Evolutionary conservation across 495 filamentous ascomycete genomes (phyloP), one percentile per base, ranked within the genome.

Genomic region (Xylaria telfairii): DNA sequence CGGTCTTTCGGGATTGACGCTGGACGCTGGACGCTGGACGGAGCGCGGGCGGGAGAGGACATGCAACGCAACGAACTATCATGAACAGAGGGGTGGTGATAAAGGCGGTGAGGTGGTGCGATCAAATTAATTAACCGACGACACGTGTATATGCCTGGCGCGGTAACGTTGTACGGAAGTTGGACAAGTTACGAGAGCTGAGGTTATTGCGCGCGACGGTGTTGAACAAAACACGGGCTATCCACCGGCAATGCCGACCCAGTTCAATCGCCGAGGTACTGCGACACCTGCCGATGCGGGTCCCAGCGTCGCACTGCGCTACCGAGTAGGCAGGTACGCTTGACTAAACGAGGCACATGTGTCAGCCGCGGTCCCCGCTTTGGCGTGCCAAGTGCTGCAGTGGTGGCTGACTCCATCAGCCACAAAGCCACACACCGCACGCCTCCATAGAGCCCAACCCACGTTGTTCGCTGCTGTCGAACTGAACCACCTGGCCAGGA

Each of bases 351-450:
- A 8, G 37, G 34, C 34, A 41, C 3, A 62, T 62, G n/a, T 42
- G 59, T 62, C 59, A 42, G 59, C 59, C 34, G 24, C 24, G 0
- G 12, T 30, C 12, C 15, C 47, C 47, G 19, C 28, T n/a, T 30
- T 17, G n/a, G n/a, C 26, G 12, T 42, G 59, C 59, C 59, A 62
- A 62, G 59, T 32, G 37, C 37, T 41, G 59, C 59, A 62, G 4
- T 41, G 37, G 21, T 24, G 59, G 59, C 59, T 42, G n/a, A 62
- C 37, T 19, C 17, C 9, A 62, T 42, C 59, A 62, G 59, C 59
- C 59, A 62, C 59, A 62, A 32, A 62, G 37, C 59, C 34, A 62
- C 34, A 62, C 34, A 59, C 28, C 28, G 37, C 37, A 62, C n/a
- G 6, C 59, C 8, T 59, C 56, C 32, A 59, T 32, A 34, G 30